Percentiles rank a stretch among this genome's conserved stretches.
Evolutionary conservation across 768 basidiomycete genomes (phyloP).

Genomic region (Jaapia argillacea): DNA sequence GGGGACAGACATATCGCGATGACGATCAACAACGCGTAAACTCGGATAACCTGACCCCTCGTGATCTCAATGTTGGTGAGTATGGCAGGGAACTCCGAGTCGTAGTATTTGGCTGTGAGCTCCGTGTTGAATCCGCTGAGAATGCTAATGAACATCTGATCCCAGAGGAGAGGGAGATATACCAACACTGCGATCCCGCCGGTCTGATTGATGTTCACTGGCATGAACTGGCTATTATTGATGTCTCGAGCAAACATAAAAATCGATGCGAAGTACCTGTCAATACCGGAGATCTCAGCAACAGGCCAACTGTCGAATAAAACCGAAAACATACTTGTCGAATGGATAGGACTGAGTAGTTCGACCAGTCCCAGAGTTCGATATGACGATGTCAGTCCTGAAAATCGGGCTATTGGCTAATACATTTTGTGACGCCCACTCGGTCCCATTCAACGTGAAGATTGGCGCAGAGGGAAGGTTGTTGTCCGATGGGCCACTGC

Average conservation of each 20-base stretch:
- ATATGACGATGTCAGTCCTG: not conserved
- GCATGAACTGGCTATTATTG: not conserved
- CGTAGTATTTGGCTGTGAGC: not conserved
- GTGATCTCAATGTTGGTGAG: not conserved
- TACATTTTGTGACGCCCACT: not conserved
- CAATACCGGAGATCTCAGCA: not conserved
- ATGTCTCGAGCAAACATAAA: not conserved
- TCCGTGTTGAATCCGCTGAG: not conserved
- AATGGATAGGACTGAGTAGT: not conserved
- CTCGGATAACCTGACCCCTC: not conserved
- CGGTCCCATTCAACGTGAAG: not conserved
- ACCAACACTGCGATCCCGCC: not conserved
- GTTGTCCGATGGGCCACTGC: not conserved
- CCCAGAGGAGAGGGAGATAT: too few species aligned
- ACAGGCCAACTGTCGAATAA: not conserved
- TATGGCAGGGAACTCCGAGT: not conserved
- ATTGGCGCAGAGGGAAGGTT: not conserved
- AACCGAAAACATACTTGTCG: not conserved
- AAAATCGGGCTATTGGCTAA: not conserved
- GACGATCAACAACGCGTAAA: not conserved
- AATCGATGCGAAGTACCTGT: not conserved
- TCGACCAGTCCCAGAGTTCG: not conserved
- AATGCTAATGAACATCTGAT: not conserved
- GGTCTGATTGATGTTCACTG: not conserved
- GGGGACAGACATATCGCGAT: not conserved